These are phyloP conservation scores for Aspergillus terreus DNA, from an alignment of 2,329 filamentous ascomycete species.

Conservation along the genomic window DNA sequence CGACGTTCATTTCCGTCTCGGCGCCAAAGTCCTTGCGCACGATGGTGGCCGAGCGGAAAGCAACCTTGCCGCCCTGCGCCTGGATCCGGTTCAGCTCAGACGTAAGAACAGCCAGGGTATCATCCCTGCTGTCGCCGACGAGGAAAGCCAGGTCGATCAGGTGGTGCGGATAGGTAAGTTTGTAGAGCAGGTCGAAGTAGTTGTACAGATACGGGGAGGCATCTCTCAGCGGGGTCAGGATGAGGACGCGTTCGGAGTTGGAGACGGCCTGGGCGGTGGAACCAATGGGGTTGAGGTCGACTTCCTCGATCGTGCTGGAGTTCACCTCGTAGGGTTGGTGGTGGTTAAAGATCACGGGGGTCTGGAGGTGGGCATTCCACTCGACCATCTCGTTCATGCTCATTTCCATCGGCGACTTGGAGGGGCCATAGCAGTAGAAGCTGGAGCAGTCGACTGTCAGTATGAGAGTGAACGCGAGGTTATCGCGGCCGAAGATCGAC, in stretches of 20 bases:
- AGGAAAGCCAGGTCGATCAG: conserved; percentile 94
- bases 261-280: conserved; percentile 73
- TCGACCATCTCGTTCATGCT: conserved; percentile 81
- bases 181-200: conserved; percentile 88
- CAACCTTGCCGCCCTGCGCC: conserved; percentile 65
- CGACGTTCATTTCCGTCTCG: conserved; percentile 70
- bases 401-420: conserved; percentile 96
- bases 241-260: conserved; percentile 83
- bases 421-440: conserved; percentile 95
- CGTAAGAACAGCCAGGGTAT: conserved; percentile 81
- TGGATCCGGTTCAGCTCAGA: conserved; percentile 87
- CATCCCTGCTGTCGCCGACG: conserved; percentile 85
- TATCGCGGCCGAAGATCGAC: conserved; percentile 1
- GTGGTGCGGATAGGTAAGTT: conserved; percentile 89
- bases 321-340: conserved; percentile 85
- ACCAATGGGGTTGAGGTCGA: conserved; percentile 80
- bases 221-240: conserved; percentile 90
- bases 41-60: conserved; percentile 80
- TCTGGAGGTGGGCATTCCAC: conserved; percentile 85
- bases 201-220: conserved; percentile 76
- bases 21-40: conserved; percentile 89
- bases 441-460: conserved; percentile 45
- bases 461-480: conserved; percentile 2
- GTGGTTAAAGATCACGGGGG: conserved; percentile 94
- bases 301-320: conserved; percentile 68